Base-by-base conservation (phyloP, 139 green algal genomes). In the Gonium pectorale region DNA sequence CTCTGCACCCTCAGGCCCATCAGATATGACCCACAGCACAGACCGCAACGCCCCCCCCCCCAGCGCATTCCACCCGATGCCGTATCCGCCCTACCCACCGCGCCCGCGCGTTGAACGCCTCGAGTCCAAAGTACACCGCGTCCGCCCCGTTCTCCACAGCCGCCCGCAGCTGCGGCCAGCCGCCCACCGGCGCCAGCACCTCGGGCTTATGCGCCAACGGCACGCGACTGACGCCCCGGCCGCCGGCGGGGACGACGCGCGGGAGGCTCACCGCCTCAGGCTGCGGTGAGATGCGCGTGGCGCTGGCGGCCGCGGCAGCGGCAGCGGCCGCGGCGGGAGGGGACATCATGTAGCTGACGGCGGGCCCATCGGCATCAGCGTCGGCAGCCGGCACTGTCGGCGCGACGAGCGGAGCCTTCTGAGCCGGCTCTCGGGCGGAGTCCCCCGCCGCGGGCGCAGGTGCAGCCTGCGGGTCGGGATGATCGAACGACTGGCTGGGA, bases 131-230 rank as follows among this genome's bases (percentile, higher is more conserved):
- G 86, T 98, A 98, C 33, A 97, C 95, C 0, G 92, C 90, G 69
- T 98, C 94, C 9, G 95, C 94, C 8, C 95, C 95, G 78, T 94
- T 96, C 86, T 96, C 90, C 33, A 95, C 91, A 2, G 95, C 95
- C 3, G 95, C 93, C 17, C 84, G 68, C 43, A 98, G 84, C 84
- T 98, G 95, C n/a, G 91, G 89, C 93, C 94, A 98, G 24, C 94
- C 94, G 44, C 95, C 94, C 60, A 89, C 93, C 8, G 95, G 95
- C 3, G 95, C 87, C 29, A 98, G 80, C 31, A 98, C 90, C 77
- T 98, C 90, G 19, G 90, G 90, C 81, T 86, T 86, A 38, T 80
- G 68, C 3, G 44, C n/a, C 43, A 72, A 19, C n/a, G 51, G 71
- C 63, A 44, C 31, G 24, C n/a, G n/a, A n/a, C n/a, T n/a, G n/a